Conservation (phyloP, 345 rosid genomes). For the Pseudoturritis turrita region DNA sequence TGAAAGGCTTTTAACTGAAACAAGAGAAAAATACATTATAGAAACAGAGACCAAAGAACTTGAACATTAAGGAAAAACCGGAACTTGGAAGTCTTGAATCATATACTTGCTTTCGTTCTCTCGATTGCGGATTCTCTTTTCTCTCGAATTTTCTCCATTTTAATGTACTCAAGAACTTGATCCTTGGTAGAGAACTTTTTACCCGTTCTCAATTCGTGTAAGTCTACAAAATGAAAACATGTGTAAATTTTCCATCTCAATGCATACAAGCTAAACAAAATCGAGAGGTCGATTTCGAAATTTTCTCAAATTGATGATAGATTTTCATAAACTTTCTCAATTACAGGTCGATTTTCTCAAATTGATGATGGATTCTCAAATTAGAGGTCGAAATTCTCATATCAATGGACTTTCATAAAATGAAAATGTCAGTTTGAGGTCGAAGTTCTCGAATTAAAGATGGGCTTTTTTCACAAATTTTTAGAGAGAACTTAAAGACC, state of each 20-base stretch:
- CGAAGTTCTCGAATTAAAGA: not conserved
- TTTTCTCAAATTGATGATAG: not conserved
- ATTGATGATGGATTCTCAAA: no score
- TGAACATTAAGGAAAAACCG: not conserved
- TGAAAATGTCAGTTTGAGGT: not conserved
- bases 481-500: not conserved
- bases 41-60: not conserved
- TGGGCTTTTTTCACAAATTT: no score
- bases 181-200: constrained; percentile 44
- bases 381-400: not conserved
- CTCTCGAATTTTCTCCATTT: constrained; percentile 19
- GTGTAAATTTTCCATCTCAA: not conserved
- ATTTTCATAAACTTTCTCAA: not conserved
- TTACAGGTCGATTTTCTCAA: not conserved
- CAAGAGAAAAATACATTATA: not conserved
- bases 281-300: no score
- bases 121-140: not conserved
- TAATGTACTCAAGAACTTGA: constrained; percentile 35
- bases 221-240: constrained; percentile 30
- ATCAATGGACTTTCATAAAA: not conserved
- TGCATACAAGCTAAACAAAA: not conserved
- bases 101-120: constrained; percentile 29
- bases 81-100: not conserved
- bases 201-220: constrained; percentile 42
- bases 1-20: constrained; percentile 16